Evolutionary conservation across 2,329 filamentous ascomycete species (phyloP), one percentile per base, ranked within the genome.

Genomic region (Atkinsonella hypoxylon): DNA sequence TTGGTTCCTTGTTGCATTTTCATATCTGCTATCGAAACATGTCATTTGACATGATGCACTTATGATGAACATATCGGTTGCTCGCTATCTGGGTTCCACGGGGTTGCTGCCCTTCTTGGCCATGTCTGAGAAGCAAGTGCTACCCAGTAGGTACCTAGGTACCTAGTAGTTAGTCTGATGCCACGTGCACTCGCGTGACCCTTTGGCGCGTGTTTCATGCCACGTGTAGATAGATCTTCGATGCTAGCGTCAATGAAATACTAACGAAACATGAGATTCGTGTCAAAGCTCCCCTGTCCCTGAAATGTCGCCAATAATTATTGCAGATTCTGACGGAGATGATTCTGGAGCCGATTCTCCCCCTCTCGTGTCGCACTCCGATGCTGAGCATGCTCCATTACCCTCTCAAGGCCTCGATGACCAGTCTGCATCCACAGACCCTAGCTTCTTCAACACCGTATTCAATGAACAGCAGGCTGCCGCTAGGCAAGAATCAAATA

Each of bases 401-500:
- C 50, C 40, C 43, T 50, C 34, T 45, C 32, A 18, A 55, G 52
- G 31, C 55, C 26, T 62, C 58, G 17, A 62, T 51, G 56, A 58
- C 50, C 58, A 59, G 38, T 66, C 67, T 7, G 63, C 59, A 20
- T 77, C 74, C 15, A 77, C 75, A 1, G 72, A 77, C 51, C 66
- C 69, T 1, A 67, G 64, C 0, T 72, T 75, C 55, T 77, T 77
- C 54, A 68, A 69, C 45, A 66, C 62, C 47, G 58, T 77, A 10
- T 76, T 74, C 51, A 64, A 73, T 20, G 70, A 75, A 45, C 72
- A 77, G 56, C 65, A 67, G 39, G 62, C 63, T 34, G 63, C 64
- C 20, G 58, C 61, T 15, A 53, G 51, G 26, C 56, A 59, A 43
- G 54, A 58, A 18, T 12, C 36, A 31, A 39, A 30, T 13, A 38